Base-by-base conservation (phyloP, 352 stramenopile genomes). In the Globisporangium middletonii region DNA sequence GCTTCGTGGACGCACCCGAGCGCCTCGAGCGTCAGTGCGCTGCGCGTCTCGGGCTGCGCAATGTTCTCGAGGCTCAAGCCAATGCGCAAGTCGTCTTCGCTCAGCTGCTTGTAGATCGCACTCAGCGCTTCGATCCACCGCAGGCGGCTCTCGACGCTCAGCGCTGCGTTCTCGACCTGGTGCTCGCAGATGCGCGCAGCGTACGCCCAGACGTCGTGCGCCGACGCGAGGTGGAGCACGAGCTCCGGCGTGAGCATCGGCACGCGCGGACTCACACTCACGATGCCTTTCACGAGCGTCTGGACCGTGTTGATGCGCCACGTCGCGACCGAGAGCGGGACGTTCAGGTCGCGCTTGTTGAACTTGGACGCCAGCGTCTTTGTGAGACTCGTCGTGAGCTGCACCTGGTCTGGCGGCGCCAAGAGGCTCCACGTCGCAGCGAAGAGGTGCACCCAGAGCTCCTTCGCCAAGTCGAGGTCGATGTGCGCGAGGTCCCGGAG, bases 351-450 rank as follows among this genome's bases (percentile, higher is more conserved):
- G 19, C 86, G 83, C 45, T 92, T 89, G 62, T 94, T 91, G 69
- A 93, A 95, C 60, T 92, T 92, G 33, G 82, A 92, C 47, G 87
- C 86, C 11, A 96, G 57, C 48, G 90, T 78, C 59, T 88, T 92
- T 50, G 87, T 64, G 30, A 96, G 54, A 58, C 82, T 81, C 9
- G 75, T 55, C 9, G 79, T 75, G 44, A 88, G 62, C 15, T 88
- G 74, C 1, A 62, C 60, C 63, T 92, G 80, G 12, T 89, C 77
- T 4, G 60, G 57, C n/a, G 67, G 45, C 44, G 68, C 59, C 7
- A 92, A 49, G 23, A 84, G 58, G 11, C 50, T 33, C 83, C 83
- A 92, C 11, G 71, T 64, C n/a, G 73, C 73, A 16, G 55, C 68
- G 33, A 94, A 95, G 52, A 95, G 64, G 55, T 69, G 76, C 23